phyloP scores from a whole-genome alignment of 2,329 filamentous ascomycete species.

The Fusarium buharicum region DNA sequence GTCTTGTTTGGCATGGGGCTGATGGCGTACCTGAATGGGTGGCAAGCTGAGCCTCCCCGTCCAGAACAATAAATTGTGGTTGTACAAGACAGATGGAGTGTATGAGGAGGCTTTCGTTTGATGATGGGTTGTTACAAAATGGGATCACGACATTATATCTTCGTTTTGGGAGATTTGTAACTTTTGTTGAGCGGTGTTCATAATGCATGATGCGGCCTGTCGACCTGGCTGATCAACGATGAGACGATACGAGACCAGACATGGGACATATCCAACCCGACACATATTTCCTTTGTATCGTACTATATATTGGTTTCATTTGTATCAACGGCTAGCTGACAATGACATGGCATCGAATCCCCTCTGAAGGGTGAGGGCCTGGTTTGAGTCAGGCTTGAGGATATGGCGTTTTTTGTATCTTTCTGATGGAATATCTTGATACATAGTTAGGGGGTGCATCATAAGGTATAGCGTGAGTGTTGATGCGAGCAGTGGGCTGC shows the following conservation, averaged over 20 bases:
- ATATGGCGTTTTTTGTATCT: constrained; percentile 39
- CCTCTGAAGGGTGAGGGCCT: constrained; percentile 25
- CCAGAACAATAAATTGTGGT: constrained; percentile 48
- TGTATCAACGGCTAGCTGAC: constrained; percentile 43
- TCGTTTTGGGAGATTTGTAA: constrained; percentile 40
- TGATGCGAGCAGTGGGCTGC: constrained; percentile 45
- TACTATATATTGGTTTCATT: constrained; percentile 44
- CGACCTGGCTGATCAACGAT: constrained; percentile 44
- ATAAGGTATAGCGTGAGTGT: constrained; percentile 30
- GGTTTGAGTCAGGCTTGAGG: constrained; percentile 33
- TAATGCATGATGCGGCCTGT: constrained; percentile 48
- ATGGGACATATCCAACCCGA: constrained; percentile 47
- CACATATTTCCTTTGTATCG: constrained; percentile 44
- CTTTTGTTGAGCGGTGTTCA: constrained; percentile 45
- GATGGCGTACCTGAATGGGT: constrained; percentile 88
- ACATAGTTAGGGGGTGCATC: constrained; percentile 32
- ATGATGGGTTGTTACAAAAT: constrained; percentile 23
- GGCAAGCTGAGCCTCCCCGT: constrained; percentile 63
- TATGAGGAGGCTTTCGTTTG: constrained; percentile 28
- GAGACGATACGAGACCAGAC: constrained; percentile 48
- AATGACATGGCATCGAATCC: constrained; percentile 25
- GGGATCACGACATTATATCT: constrained; percentile 41
- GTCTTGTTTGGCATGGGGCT: constrained; percentile 83
- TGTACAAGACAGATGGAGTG: constrained; percentile 27
- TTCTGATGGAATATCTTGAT: constrained; percentile 30